Conservation (phyloP, 2,329 filamentous ascomycete species). For the Fusarium duplospermum region DNA sequence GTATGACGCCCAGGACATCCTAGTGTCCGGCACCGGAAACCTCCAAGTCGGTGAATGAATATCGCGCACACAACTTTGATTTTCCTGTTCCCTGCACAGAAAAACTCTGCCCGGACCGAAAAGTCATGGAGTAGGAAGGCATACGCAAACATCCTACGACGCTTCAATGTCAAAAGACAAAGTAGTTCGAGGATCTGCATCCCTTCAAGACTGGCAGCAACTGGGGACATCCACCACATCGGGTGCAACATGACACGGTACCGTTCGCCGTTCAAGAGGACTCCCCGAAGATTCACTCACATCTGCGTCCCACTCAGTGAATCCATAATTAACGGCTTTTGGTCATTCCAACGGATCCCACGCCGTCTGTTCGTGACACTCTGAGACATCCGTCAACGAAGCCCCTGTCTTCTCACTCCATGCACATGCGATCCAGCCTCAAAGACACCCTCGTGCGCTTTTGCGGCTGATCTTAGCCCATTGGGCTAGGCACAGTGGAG, state of each 20-base stretch:
- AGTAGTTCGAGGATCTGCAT: background rate
- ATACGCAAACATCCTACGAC: background rate
- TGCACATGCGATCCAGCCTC: slow-evolving; percentile 23
- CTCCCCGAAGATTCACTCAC: slow-evolving; percentile 5
- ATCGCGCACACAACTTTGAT: slow-evolving; percentile 15
- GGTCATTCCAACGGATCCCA: slow-evolving; percentile 2
- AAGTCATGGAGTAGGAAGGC: background rate
- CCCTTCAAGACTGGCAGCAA: background rate
- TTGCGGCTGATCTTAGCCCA: slow-evolving; percentile 6
- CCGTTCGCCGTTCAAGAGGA: background rate
- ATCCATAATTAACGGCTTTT: slow-evolving; percentile 15
- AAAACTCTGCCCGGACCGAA: slow-evolving; percentile 1
- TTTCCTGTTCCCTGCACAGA: background rate
- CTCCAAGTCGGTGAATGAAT: slow-evolving; percentile 25
- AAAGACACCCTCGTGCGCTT: slow-evolving; percentile 17
- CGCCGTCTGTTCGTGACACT: slow-evolving; percentile 8
- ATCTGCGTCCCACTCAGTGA: slow-evolving; percentile 12
- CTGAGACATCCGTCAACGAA: slow-evolving; percentile 17
- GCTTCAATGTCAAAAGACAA: background rate
- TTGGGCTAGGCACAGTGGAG: slow-evolving; percentile 1
- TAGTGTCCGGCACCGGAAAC: slow-evolving; percentile 4
- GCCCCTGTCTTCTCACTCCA: background rate
- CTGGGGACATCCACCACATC: background rate
- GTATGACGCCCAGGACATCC: slow-evolving; percentile 7
- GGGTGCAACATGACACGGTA: background rate